Evolutionary conservation across 345 rosid species (phyloP).

Genomic region (Excoecaria agallocha): DNA sequence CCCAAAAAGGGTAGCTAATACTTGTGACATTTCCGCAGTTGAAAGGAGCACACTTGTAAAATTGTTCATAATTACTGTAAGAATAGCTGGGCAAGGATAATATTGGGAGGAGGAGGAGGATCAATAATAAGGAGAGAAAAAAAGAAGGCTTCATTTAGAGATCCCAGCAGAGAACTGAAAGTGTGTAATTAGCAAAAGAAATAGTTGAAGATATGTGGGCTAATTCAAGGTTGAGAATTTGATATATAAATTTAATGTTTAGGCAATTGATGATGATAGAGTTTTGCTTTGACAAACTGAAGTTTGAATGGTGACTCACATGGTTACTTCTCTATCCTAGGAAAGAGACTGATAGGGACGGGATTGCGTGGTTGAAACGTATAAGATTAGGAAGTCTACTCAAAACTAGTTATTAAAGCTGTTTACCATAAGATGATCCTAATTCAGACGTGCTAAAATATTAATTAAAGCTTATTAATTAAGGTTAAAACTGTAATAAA

Average conservation of each 20-base stretch:
- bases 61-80: neutral
- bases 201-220: neutral
- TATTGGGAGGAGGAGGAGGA: neutral
- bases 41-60: slow-evolving; percentile 3
- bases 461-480: too few species aligned
- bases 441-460: neutral
- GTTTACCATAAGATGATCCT: neutral
- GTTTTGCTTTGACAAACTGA: neutral
- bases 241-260: neutral
- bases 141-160: slow-evolving; percentile 1
- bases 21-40: slow-evolving; percentile 1
- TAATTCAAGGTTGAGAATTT: neutral
- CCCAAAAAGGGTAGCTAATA: slow-evolving; percentile 7
- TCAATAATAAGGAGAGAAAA: neutral
- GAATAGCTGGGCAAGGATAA: too few species aligned
- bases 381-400: neutral
- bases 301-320: neutral
- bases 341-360: neutral
- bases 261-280: neutral
- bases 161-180: neutral
- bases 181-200: neutral
- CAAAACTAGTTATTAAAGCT: neutral
- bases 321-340: neutral
- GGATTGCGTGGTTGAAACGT: neutral
- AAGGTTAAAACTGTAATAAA: too few species aligned